Conservation (phyloP, 2,329 filamentous ascomycete species). For the Fusarium lyarnte region DNA sequence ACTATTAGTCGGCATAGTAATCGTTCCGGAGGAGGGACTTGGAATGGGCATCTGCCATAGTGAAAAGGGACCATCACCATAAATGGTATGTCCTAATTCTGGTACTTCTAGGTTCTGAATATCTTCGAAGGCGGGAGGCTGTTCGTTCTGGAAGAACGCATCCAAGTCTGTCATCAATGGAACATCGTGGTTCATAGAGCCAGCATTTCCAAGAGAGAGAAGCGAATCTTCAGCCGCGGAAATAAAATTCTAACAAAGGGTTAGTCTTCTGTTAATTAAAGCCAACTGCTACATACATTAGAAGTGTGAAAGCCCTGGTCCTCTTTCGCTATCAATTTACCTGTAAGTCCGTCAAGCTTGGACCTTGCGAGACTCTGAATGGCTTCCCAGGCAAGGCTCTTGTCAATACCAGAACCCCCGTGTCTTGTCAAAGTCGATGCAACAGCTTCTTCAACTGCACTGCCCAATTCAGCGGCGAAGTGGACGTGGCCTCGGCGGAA, state of each 20-base stretch:
- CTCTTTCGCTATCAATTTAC: neutral
- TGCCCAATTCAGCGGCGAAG: neutral
- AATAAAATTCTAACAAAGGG: neutral
- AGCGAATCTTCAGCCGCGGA: neutral
- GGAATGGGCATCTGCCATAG: neutral
- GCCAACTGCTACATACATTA: neutral
- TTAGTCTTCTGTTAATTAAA: fast-evolving
- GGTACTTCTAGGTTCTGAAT: fast-evolving
- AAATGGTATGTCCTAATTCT: fast-evolving
- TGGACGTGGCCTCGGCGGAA: neutral
- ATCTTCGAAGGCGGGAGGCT: neutral
- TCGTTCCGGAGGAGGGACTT: neutral
- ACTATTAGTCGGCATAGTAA: neutral
- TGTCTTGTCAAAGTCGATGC: neutral
- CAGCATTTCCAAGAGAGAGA: neutral
- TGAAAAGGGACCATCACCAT: neutral
- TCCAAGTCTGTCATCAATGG: neutral
- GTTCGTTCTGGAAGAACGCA: neutral
- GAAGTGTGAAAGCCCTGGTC: neutral
- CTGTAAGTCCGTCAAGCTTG: neutral
- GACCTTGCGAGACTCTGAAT: neutral
- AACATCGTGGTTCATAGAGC: neutral
- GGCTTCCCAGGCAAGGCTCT: neutral
- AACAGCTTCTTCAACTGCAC: neutral
- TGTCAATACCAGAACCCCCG: neutral